Evolutionary conservation across 345 rosid species (phyloP), one percentile per base, ranked within the genome.

Genomic region (Punica granatum): DNA sequence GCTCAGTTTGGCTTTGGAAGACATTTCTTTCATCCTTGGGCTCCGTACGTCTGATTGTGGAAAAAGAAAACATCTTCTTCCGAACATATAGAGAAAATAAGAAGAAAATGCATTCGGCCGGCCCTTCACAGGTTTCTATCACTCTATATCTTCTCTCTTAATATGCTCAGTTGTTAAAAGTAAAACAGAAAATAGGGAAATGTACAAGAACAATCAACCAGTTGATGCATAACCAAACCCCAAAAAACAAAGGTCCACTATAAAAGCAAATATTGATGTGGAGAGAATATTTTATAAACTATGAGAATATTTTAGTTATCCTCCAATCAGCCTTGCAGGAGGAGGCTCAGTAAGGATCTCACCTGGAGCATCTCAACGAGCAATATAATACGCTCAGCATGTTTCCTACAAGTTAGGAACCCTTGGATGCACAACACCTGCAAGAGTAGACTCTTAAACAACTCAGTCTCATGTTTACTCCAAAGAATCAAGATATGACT

Each of bases 301-400:
- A 51, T 25, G 30, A 21, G 58, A 51, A 51, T 51, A 2, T 64
- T 26, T 34, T 23, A 35, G 21, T 28, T 9, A 23, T 2, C 19
- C 18, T 16, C 14, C 33, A 7, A n/a, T 60, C 39, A 30, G 64
- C 36, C 25, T 31, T 58, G 25, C 3, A 33, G 39, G 42, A n/a
- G 18, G 44, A 69, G 36, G 28, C 5, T 21, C 19, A 16, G 65
- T 16, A 6, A 42, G 16, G 41, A 51, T 19, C 60, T 73, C 77
- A 92, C 99, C 99, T 92, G 99, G 85, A 95, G 80, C 99, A 95
- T 95, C 86, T 95, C 99, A 72, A 90, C 93, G 49, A 95, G 93
- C 64, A 94, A 94, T 76, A 94, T 88, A 71, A 94, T 78, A 66
- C 99, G 93, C 71, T 94, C 99, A 0, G 97, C 99, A 70, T 94